Percentiles rank a stretch among this genome's conserved stretches.
Evolutionary conservation across 768 basidiomycete genomes (phyloP).

Genomic region (Mrakia gelida): DNA sequence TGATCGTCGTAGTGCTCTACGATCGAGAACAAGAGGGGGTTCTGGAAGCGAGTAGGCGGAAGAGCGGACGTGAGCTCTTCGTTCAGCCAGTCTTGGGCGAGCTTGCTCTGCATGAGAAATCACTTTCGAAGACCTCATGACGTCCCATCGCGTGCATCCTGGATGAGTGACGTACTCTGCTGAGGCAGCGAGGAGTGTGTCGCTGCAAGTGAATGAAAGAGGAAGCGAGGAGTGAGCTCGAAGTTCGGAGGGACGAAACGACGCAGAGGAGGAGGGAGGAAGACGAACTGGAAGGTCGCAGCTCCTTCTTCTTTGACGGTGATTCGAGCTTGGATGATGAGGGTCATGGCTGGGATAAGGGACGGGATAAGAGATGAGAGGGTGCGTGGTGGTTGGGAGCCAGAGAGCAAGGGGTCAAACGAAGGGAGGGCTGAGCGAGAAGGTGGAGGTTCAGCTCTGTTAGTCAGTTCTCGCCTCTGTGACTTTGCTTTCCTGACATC

Average conservation of each 20-base stretch:
- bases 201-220: background rate
- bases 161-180: background rate
- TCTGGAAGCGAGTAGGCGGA: background rate
- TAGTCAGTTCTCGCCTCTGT: too few species aligned
- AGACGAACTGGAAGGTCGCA: background rate
- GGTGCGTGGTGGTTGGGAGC: background rate
- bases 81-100: background rate
- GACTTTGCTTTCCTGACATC: too few species aligned
- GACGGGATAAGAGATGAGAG: background rate
- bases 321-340: constrained; percentile 9
- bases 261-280: background rate
- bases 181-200: background rate
- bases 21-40: background rate
- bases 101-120: background rate
- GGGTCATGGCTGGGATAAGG: background rate
- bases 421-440: too few species aligned
- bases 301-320: background rate
- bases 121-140: background rate
- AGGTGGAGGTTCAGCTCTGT: too few species aligned
- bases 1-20: background rate
- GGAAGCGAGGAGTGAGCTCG: background rate
- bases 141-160: background rate
- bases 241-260: background rate
- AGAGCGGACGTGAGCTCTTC: background rate
- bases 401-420: background rate